Conservation (phyloP, 208 protist species). For the Wallacemonas sp. region DNA sequence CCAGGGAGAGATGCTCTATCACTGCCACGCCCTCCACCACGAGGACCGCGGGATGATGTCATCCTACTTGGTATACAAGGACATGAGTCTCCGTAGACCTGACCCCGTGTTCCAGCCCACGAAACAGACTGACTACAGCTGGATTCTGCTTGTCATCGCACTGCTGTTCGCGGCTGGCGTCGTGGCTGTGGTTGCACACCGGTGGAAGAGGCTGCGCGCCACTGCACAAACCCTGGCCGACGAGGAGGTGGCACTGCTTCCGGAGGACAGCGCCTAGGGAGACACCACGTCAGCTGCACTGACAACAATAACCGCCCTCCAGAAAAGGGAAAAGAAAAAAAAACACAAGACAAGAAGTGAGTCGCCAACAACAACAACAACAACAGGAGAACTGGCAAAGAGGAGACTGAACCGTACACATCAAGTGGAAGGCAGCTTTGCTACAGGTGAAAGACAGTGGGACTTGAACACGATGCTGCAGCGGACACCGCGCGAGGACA, state of each 20-base stretch:
- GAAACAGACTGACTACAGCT: slow-evolving; percentile 1
- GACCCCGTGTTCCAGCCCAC: background rate
- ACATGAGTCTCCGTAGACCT: slow-evolving; percentile 8
- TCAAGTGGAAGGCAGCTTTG: too few species aligned
- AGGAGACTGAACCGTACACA: too few species aligned
- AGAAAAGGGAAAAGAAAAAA: too few species aligned
- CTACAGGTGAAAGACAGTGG: too few species aligned
- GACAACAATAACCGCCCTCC: too few species aligned
- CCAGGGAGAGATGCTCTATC: slow-evolving; percentile 79
- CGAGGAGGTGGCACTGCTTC: background rate
- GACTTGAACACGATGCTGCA: too few species aligned
- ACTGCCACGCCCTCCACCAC: slow-evolving; percentile 82
- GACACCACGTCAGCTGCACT: too few species aligned
- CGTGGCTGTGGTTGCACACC: background rate
- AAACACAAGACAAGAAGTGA: too few species aligned
- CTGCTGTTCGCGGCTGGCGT: slow-evolving; percentile 7
- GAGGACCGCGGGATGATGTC: slow-evolving; percentile 89
- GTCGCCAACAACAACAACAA: too few species aligned
- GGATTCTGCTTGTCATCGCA: background rate
- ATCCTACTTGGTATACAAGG: slow-evolving; percentile 66
- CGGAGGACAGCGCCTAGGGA: slow-evolving; percentile 1
- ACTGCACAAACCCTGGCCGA: background rate
- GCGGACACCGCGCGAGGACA: too few species aligned
- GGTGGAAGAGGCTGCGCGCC: background rate
- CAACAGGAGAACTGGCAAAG: too few species aligned